Evolutionary conservation across 2,329 filamentous ascomycete species (phyloP), one percentile per base, ranked within the genome.

Genomic region (Xylaria sp.): DNA sequence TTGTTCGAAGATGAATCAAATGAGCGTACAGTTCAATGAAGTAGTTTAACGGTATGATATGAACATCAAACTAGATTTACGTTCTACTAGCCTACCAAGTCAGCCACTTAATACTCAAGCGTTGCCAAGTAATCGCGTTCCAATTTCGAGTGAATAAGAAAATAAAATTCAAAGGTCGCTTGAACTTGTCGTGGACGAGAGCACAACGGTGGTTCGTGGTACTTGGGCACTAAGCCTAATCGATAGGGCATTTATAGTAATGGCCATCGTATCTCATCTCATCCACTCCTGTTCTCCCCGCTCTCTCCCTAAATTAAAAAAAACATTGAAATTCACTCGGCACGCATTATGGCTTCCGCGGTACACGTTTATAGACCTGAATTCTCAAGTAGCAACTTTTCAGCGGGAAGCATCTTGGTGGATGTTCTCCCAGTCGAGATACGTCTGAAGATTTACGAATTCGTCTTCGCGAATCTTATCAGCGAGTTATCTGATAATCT

Each of bases 401-500:
- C 25, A 9, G 46, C 46, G 13, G 8, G 13, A 30, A 30, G 25
- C 25, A 30, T 50, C 25, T 18, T 50, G 15, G 1, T 50, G 5
- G 46, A 50, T 30, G 10, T 48, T 4, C 67, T 58, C 9, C 67
- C 67, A 13, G 18, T 58, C 34, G 66, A 70, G n/a, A 9, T 70
- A 39, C 62, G 66, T 6, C 28, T 70, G 36, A 60, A 64, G 23
- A 64, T 70, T 43, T 70, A 65, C 30, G 68, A 70, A n/a, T 20
- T 41, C 10, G 28, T 66, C 0, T 66, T 46, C 39, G 53, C 45
- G n/a, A 66, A 68, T 57, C 63, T 68, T 25, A 66, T 66, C 30
- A 58, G 36, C 15, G 68, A 70, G 25, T 25, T 68, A 20, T 64
- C 68, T 3, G 68, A 70, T 50, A 63, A 68, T 18, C 62, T 68